These are phyloP conservation scores for Berberis vulgaris DNA, from an alignment of 164 flowering plant species.

Conservation along the genomic window DNA sequence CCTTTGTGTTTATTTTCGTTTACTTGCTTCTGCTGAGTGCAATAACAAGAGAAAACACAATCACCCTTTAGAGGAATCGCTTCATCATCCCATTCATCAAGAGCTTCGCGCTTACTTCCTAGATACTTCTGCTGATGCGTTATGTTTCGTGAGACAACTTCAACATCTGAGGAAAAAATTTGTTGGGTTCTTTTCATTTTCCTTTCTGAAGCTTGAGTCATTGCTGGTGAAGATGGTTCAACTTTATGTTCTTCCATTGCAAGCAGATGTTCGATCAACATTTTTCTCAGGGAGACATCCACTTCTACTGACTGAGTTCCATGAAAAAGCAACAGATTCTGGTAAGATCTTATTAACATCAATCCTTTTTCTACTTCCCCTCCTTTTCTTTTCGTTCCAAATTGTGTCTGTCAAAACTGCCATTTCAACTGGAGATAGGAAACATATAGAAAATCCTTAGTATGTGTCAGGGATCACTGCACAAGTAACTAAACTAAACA, in stretches of 20 bases:
- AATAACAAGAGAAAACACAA: slow-evolving; percentile 1
- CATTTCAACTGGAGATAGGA: slow-evolving; percentile 15
- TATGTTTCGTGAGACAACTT: slow-evolving; percentile 7
- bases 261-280: background rate
- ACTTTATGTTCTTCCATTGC: background rate
- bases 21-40: slow-evolving; percentile 11
- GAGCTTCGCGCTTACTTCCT: slow-evolving; percentile 2
- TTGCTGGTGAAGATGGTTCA: background rate
- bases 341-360: background rate
- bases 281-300: no score
- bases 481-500: no score
- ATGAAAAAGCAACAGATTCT: no score
- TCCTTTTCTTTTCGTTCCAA: slow-evolving; percentile 3
- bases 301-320: no score
- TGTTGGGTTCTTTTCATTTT: slow-evolving; percentile 8
- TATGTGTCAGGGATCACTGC: no score
- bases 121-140: slow-evolving; percentile 1
- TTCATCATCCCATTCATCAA: slow-evolving; percentile 15
- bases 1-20: slow-evolving; percentile 1
- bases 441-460: background rate
- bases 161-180: background rate
- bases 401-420: slow-evolving; percentile 4
- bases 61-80: slow-evolving; percentile 2
- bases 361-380: background rate
- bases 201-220: slow-evolving; percentile 5